phyloP scores from a whole-genome alignment of 2,329 filamentous ascomycete species.

The Penicillium sclerotigenum region DNA sequence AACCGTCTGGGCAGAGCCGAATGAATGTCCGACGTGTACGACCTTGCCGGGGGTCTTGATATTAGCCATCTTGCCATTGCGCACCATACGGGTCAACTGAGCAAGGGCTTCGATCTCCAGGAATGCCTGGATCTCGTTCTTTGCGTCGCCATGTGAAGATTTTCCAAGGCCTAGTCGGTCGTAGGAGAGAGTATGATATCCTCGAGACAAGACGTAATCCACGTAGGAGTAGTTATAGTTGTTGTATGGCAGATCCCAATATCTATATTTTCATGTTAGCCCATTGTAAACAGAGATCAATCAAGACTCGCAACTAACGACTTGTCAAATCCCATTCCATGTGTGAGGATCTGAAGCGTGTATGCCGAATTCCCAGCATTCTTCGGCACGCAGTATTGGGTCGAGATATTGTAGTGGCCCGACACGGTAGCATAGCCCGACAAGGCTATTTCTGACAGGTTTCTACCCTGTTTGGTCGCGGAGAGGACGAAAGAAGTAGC shows the following conservation, averaged over 20 bases:
- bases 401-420: constrained; percentile 15
- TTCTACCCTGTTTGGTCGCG: constrained; percentile 12
- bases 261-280: constrained; percentile 17
- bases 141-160: constrained; percentile 40
- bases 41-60: constrained; percentile 33
- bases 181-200: constrained; percentile 43
- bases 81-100: constrained; percentile 37
- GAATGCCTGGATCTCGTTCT: constrained; percentile 40
- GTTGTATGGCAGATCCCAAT: constrained; percentile 35
- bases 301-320: constrained; percentile 6
- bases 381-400: constrained; percentile 15
- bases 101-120: constrained; percentile 41
- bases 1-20: constrained; percentile 35
- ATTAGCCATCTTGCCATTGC: constrained; percentile 34
- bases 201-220: constrained; percentile 33
- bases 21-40: constrained; percentile 39
- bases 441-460: constrained; percentile 13
- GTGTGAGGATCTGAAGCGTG: constrained; percentile 39
- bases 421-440: constrained; percentile 16
- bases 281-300: background rate
- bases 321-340: constrained; percentile 38
- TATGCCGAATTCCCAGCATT: background rate
- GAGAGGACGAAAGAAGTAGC: constrained; percentile 12
- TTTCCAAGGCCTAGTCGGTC: constrained; percentile 40
- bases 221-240: constrained; percentile 39